A percentile compares a stretch with the other conserved stretches of the same genome.
Conservation (phyloP, 306 rosid species). For the Pachyrhizus erosus region DNA sequence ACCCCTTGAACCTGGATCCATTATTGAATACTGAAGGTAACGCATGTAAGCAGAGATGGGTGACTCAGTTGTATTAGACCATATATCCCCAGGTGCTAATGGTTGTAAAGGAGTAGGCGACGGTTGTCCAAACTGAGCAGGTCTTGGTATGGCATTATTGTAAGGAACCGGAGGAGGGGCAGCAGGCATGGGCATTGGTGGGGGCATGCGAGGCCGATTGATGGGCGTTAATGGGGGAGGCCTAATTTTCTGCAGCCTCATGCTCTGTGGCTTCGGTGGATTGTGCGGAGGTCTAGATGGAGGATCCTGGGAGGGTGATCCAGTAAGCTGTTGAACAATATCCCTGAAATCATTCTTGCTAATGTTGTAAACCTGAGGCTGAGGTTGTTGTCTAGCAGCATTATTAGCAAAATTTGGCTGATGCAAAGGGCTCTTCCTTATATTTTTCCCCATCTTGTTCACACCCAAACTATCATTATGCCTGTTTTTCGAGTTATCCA, state of each 20-base stretch:
- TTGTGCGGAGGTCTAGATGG: constrained; percentile 77
- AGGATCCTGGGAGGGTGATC: constrained; percentile 89
- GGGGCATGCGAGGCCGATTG: constrained; percentile 60
- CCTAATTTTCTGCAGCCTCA: constrained; percentile 84
- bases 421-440: constrained; percentile 88
- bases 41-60: constrained; percentile 95
- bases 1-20: constrained; percentile 68
- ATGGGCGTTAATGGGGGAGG: constrained; percentile 92
- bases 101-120: constrained; percentile 55
- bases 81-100: constrained; percentile 52
- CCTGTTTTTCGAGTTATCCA: constrained; percentile 82
- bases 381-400: constrained; percentile 84
- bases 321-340: constrained; percentile 95
- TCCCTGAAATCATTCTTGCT: constrained; percentile 94
- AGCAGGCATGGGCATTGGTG: constrained; percentile 55
- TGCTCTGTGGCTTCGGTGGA: constrained; percentile 82
- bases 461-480: constrained; percentile 82
- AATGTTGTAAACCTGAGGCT: constrained; percentile 95
- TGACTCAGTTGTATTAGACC: constrained; percentile 78
- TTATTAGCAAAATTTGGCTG: constrained; percentile 78
- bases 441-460: constrained; percentile 87
- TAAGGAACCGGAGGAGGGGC: constrained; percentile 65
- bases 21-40: constrained; percentile 80
- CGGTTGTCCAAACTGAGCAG: constrained; percentile 70
- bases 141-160: constrained; percentile 60